Conservation (phyloP, 805 yeast species). For the Monosporozyma aerobia region DNA sequence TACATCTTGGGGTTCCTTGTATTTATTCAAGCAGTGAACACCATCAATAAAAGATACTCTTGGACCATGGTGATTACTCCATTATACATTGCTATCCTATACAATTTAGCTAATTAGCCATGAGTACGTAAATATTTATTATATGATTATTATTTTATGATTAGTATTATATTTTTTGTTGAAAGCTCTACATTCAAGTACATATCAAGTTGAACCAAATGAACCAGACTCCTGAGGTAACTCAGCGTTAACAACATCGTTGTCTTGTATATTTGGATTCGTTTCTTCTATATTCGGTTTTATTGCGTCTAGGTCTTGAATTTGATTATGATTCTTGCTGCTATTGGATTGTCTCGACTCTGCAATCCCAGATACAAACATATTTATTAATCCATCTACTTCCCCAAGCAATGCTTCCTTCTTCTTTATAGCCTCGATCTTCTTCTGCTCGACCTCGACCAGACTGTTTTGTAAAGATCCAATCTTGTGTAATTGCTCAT, state of each 20-base stretch:
- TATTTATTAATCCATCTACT: constrained; percentile 58
- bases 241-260: not conserved
- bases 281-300: not conserved
- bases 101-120: not conserved
- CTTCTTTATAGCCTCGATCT: constrained; percentile 46
- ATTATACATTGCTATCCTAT: not conserved
- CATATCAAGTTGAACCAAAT: not conserved
- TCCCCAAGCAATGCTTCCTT: constrained; percentile 54
- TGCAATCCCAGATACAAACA: constrained; percentile 33
- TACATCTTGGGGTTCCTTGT: constrained; percentile 13
- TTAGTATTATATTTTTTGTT: not conserved
- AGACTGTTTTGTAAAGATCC: constrained; percentile 54
- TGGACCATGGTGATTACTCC: not conserved
- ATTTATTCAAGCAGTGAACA: constrained; percentile 9
- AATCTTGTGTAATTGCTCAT: constrained; percentile 59
- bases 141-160: not conserved
- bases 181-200: not conserved
- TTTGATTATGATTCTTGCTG: not conserved
- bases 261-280: not conserved
- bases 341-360: constrained; percentile 21
- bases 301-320: not conserved
- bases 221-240: not conserved
- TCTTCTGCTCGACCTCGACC: constrained; percentile 47
- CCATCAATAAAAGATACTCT: constrained; percentile 8
- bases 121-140: not conserved